These are phyloP conservation scores for Waltergamsia citrina DNA, from an alignment of 2,329 filamentous ascomycete genomes.

Conservation along the genomic window DNA sequence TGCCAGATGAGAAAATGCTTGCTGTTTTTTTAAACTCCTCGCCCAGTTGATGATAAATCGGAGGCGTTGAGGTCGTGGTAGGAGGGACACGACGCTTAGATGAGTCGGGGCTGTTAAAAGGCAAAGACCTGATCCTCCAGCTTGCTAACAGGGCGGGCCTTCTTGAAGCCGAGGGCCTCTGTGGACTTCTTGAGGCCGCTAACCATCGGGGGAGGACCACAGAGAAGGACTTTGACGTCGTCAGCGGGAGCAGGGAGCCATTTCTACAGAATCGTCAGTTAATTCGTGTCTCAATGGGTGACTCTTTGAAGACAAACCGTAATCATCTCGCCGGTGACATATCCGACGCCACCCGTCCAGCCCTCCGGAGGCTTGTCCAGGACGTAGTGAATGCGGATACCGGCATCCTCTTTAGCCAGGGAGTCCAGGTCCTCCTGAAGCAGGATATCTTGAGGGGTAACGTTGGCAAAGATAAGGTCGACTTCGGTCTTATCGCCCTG, in stretches of 20 bases:
- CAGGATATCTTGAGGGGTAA: slow-evolving; percentile 85
- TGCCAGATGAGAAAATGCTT: too few relatives aligned
- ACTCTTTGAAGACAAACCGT: slow-evolving; percentile 43
- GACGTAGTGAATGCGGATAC: slow-evolving; percentile 87
- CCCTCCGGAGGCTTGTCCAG: slow-evolving; percentile 89
- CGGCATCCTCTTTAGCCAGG: slow-evolving; percentile 65
- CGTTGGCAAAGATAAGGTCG: slow-evolving; percentile 95
- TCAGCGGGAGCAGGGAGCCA: slow-evolving; percentile 71
- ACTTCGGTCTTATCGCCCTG: slow-evolving; percentile 80
- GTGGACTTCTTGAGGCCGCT: slow-evolving; percentile 94
- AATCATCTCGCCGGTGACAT: slow-evolving; percentile 93
- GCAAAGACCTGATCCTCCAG: slow-evolving; percentile 96
- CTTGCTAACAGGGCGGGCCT: slow-evolving; percentile 93
- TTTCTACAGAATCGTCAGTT: slow-evolving; percentile 40
- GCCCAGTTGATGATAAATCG: too few relatives aligned
- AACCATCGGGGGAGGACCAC: slow-evolving; percentile 94
- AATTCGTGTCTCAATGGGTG: slow-evolving; percentile 7
- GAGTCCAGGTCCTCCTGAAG: slow-evolving; percentile 85
- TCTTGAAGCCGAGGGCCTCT: slow-evolving; percentile 80
- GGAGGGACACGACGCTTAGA: slow-evolving; percentile 16
- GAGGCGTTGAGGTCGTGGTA: too few relatives aligned
- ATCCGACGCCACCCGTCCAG: slow-evolving; percentile 90
- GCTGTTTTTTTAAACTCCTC: too few relatives aligned
- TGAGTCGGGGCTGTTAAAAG: too few relatives aligned
- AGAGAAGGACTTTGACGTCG: slow-evolving; percentile 90